Conservation (phyloP, 1,284 basidiomycete genomes). For the Coniferiporia weirii region DNA sequence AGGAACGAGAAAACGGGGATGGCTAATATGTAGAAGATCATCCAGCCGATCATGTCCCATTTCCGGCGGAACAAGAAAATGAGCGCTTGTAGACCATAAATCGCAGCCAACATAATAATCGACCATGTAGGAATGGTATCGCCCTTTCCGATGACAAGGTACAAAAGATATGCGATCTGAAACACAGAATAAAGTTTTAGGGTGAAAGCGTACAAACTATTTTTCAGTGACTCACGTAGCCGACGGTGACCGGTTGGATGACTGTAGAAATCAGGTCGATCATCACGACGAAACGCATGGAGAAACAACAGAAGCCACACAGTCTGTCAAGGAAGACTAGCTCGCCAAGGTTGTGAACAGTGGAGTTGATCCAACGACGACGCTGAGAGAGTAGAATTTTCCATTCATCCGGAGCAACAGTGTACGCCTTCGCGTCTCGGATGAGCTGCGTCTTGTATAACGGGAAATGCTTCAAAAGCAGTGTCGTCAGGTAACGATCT, state of each 20-base stretch:
- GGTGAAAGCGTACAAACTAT: not conserved
- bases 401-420: constrained; percentile 92
- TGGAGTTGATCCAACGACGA: constrained; percentile 99
- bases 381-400: constrained; percentile 93
- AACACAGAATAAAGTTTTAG: not conserved
- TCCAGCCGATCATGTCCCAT: constrained; percentile 97
- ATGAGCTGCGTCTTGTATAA: constrained; percentile 92
- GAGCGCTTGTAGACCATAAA: constrained; percentile 88
- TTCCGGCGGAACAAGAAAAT: constrained; percentile 84
- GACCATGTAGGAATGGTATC: constrained; percentile 73
- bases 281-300: constrained; percentile 98
- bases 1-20: constrained; percentile 91
- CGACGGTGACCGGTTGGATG: constrained; percentile 89
- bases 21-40: constrained; percentile 93
- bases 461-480: constrained; percentile 93
- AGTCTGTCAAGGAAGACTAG: constrained; percentile 89
- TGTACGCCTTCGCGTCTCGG: constrained; percentile 88
- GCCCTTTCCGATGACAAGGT: constrained; percentile 61
- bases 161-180: constrained; percentile 84
- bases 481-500: constrained; percentile 96
- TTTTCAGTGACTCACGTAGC: constrained; percentile 64
- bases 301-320: constrained; percentile 97
- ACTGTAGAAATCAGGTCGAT: constrained; percentile 88
- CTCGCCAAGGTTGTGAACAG: constrained; percentile 94
- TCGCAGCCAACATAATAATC: constrained; percentile 86